Conservation (phyloP, 2,329 filamentous ascomycete species). For the Exserohilum rostratum region DNA sequence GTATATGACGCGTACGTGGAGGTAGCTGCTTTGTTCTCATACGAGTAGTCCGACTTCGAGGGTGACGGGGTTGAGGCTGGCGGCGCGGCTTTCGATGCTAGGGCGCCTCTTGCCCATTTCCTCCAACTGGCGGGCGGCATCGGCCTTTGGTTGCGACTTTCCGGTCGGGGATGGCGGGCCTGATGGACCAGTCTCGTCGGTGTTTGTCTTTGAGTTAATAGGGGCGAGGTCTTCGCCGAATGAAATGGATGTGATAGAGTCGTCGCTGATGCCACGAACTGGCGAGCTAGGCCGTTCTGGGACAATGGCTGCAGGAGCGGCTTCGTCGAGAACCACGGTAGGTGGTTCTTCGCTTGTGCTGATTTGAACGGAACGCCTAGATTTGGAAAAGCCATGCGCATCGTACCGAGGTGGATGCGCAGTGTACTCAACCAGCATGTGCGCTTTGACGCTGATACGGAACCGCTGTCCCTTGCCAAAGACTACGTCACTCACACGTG, state of each 20-base stretch:
- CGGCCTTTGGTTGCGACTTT: slow-evolving; percentile 30
- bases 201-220: slow-evolving; percentile 30
- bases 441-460: slow-evolving; percentile 52
- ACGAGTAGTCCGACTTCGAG: slow-evolving; percentile 33
- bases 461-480: slow-evolving; percentile 51
- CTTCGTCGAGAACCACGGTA: slow-evolving; percentile 5
- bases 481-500: slow-evolving; percentile 55
- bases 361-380: slow-evolving; percentile 20
- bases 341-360: slow-evolving; percentile 5
- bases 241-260: slow-evolving; percentile 41
- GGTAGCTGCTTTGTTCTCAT: slow-evolving; percentile 12
- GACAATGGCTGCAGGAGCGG: slow-evolving; percentile 4
- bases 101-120: slow-evolving; percentile 28
- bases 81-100: slow-evolving; percentile 30
- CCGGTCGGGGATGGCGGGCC: slow-evolving; percentile 37
- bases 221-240: slow-evolving; percentile 43
- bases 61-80: slow-evolving; percentile 24
- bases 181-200: slow-evolving; percentile 25
- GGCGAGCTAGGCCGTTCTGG: slow-evolving; percentile 35
- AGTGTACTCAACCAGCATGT: slow-evolving; percentile 51
- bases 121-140: slow-evolving; percentile 27
- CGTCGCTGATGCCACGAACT: slow-evolving; percentile 36
- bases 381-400: slow-evolving; percentile 45
- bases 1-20: neutral
- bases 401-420: slow-evolving; percentile 55